These are phyloP conservation scores for Talaromyces sp. DNA, from an alignment of 2,329 filamentous ascomycete species.

Conservation along the genomic window DNA sequence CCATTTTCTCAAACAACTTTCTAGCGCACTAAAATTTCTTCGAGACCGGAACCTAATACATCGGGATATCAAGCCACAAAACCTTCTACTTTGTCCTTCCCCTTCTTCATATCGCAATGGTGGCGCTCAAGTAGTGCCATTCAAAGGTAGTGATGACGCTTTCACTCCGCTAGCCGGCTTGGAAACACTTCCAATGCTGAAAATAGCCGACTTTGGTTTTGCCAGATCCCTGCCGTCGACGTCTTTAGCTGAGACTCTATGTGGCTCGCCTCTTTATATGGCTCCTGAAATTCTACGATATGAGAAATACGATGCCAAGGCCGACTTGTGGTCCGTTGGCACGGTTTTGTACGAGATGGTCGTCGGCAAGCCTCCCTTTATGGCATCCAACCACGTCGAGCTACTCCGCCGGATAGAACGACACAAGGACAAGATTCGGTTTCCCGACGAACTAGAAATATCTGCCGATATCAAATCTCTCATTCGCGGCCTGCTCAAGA, in stretches of 20 bases:
- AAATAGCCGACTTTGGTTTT: slow-evolving; percentile 98
- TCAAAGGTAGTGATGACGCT: slow-evolving; percentile 75
- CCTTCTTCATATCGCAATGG: slow-evolving; percentile 62
- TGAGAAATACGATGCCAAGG: slow-evolving; percentile 94
- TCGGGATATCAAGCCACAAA: slow-evolving; percentile 96
- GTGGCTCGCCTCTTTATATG: slow-evolving; percentile 97
- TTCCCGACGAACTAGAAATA: slow-evolving; percentile 66
- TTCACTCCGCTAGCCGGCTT: slow-evolving; percentile 76
- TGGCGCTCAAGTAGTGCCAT: slow-evolving; percentile 58
- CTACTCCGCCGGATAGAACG: slow-evolving; percentile 86
- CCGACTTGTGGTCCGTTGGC: slow-evolving; percentile 95
- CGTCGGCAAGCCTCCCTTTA: slow-evolving; percentile 81
- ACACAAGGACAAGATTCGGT: slow-evolving; percentile 77
- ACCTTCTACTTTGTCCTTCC: slow-evolving; percentile 82
- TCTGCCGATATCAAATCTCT: slow-evolving; percentile 73
- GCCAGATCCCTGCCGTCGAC: slow-evolving; percentile 85
- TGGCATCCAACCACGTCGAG: slow-evolving; percentile 91
- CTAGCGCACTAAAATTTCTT: slow-evolving; percentile 85
- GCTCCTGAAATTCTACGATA: slow-evolving; percentile 95
- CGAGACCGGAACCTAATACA: slow-evolving; percentile 83
- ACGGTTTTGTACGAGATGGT: slow-evolving; percentile 96
- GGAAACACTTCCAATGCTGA: slow-evolving; percentile 84
- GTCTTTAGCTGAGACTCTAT: slow-evolving; percentile 89
- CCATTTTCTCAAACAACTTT: slow-evolving; percentile 92
- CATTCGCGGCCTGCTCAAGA: slow-evolving; percentile 75